Conservation (phyloP, 2,329 filamentous ascomycete species). For the Fusarium sacchari region DNA sequence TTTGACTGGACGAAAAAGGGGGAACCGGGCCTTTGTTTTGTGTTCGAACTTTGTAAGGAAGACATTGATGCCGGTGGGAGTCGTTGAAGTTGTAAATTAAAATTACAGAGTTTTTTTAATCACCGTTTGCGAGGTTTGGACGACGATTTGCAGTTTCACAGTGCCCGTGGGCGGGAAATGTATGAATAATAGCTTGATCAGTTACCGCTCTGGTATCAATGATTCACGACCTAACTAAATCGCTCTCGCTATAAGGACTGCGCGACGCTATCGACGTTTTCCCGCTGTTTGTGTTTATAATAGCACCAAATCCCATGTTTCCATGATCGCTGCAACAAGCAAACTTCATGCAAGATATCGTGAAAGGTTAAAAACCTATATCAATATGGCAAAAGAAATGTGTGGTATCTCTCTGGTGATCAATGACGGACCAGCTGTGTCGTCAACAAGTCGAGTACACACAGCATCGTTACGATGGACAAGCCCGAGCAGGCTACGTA, state of each 20-base stretch:
- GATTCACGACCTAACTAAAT: not conserved
- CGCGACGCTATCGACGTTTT: not conserved
- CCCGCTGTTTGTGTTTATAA: not conserved
- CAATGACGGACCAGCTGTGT: not conserved
- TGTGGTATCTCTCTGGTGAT: constrained; percentile 32
- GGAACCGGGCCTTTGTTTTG: not conserved
- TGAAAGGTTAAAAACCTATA: not conserved
- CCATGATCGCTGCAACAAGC: constrained; percentile 8
- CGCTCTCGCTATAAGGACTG: not conserved
- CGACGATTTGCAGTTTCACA: constrained; percentile 20
- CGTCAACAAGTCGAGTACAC: not conserved
- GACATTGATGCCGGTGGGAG: not conserved
- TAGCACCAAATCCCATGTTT: not conserved
- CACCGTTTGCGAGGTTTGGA: constrained; percentile 3
- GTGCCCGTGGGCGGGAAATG: constrained; percentile 9
- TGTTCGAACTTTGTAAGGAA: not conserved
- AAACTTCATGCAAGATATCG: not conserved
- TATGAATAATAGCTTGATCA: constrained; percentile 20
- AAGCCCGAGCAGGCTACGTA: constrained; percentile 24
- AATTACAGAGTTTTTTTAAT: constrained; percentile 8
- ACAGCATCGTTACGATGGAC: constrained; percentile 25
- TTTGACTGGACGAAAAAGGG: not conserved
- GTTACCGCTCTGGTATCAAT: not conserved
- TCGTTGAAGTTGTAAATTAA: constrained; percentile 23
- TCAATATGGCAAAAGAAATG: constrained; percentile 19